Evolutionary conservation across 805 yeast species (phyloP).

Genomic region (Wickerhamiella alocasiicola): DNA sequence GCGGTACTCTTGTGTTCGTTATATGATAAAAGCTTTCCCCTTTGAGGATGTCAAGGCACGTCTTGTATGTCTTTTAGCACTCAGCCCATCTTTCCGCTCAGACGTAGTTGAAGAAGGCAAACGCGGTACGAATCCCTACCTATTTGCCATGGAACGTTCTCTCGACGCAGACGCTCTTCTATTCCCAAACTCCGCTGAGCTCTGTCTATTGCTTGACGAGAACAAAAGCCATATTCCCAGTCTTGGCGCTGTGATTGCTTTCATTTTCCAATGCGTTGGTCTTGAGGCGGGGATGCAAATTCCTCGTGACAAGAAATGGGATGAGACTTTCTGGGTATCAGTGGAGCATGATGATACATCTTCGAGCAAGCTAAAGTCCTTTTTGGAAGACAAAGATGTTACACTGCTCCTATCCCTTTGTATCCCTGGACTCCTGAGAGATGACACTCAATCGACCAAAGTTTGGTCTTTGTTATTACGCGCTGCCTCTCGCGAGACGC

Average conservation of each 20-base stretch:
- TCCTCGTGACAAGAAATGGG: conserved; percentile 4
- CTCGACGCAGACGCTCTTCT: conserved; percentile 23
- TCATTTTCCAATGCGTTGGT: conserved; percentile 15
- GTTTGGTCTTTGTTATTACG: conserved; percentile 6
- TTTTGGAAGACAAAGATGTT: conserved; percentile 2
- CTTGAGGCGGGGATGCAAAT: conserved; percentile 3
- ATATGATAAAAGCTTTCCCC: conserved; percentile 47
- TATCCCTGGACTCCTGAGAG: background rate
- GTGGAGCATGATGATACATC: background rate
- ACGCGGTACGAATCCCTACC: conserved; percentile 72
- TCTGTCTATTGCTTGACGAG: conserved; percentile 23
- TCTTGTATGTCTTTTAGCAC: conserved; percentile 51
- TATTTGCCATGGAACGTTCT: conserved; percentile 43
- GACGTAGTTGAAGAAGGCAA: conserved; percentile 71
- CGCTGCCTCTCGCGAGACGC: background rate
- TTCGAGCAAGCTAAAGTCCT: background rate
- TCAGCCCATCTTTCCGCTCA: conserved; percentile 43
- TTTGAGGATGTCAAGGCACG: conserved; percentile 61
- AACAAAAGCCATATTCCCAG: conserved; percentile 1
- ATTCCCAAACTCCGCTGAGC: conserved; percentile 44
- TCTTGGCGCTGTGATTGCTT: conserved; percentile 12
- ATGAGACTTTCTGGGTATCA: conserved; percentile 4
- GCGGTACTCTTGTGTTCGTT: conserved; percentile 55
- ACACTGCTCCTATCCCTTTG: background rate
- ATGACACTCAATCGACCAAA: conserved; percentile 1